Evolutionary conservation across 805 yeast genomes (phyloP), one percentile per base, ranked within the genome.

Genomic region (Yamadazyma endophytica): DNA sequence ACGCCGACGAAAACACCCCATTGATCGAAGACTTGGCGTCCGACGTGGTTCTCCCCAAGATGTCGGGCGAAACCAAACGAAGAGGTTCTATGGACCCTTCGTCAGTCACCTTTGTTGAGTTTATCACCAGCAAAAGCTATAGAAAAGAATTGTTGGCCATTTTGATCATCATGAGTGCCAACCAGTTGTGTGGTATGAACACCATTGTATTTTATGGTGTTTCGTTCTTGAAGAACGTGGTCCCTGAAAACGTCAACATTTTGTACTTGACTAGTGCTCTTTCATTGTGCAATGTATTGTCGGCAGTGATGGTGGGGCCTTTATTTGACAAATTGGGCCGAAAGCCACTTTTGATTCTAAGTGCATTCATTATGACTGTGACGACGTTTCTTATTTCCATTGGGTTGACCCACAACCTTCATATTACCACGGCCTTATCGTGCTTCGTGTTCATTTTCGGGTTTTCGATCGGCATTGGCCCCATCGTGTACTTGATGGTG

Each of bases 191-290:
- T 42, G 98, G 98, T 18, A 84, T 90, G 57, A 92, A 92, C 54
- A 76, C 95, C 1, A 86, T 90, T 34, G 77, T 88, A 11, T 86
- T 87, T 51, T 90, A 89, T 55, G 97, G 97, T 8, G 96, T 87
- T 5, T 73, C 82, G 12, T 81, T 89, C 4, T 64, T 90, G 32
- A 64, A 77, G 16, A 63, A 73, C 7, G 60, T 82, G 4, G 67
- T 86, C 35, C 96, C 96, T 2, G 21, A 28, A 14, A 18, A 33
- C 5, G 53, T 36, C 4, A 67, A 75, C 32, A 32, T 40, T 9
- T 27, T 47, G 15, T 42, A 31, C 21, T 72, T 88, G 43, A 88
- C 88, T 44, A 77, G 89, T 42, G 53, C 76, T 23, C 77, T 92
- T 24, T 82, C 96, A 1, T 43, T 79, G 1, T 68, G 80, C 11